A percentile compares a stretch with the other conserved stretches of the same genome.
Evolutionary conservation across 108 stramenopile species (phyloP).

Genomic region (Skeletonema potamos): DNA sequence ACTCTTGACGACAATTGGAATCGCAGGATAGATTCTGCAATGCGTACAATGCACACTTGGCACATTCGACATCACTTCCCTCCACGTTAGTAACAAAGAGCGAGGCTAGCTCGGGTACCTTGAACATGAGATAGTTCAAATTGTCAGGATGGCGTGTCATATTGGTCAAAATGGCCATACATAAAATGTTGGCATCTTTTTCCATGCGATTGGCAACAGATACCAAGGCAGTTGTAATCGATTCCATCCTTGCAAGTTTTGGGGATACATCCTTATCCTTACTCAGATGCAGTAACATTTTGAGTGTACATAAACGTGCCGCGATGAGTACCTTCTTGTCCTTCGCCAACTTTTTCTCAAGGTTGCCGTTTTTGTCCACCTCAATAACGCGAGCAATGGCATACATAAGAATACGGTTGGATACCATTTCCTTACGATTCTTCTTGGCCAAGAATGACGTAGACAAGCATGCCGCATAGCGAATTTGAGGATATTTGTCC

Average conservation of each 20-base stretch:
- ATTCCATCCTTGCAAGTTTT: constrained; percentile 21
- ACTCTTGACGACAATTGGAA: constrained; percentile 35
- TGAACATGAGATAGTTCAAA: constrained; percentile 25
- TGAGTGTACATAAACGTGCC: constrained; percentile 28
- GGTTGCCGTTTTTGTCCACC: constrained; percentile 37
- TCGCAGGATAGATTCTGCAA: constrained; percentile 44
- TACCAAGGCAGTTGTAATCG: constrained; percentile 25
- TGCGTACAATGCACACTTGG: constrained; percentile 42
- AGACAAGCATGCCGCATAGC: constrained; percentile 39
- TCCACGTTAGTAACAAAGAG: constrained; percentile 8
- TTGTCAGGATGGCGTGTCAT: constrained; percentile 44
- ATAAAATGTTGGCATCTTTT: constrained; percentile 40
- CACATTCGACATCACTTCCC: constrained; percentile 23
- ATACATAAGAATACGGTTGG: constrained; percentile 35
- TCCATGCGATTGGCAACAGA: constrained; percentile 37
- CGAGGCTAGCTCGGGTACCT: constrained; percentile 16
- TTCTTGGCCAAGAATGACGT: constrained; percentile 39
- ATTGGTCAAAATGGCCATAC: constrained; percentile 45
- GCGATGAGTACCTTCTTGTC: constrained; percentile 35
- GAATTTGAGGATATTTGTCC: constrained; percentile 44
- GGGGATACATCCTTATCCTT: constrained; percentile 38
- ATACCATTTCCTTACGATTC: constrained; percentile 36
- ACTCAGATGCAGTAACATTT: constrained; percentile 39
- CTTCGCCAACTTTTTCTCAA: constrained; percentile 18
- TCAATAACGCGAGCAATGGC: constrained; percentile 38